Base-by-base conservation (phyloP, 2,329 filamentous ascomycete genomes). In the Zasmidium angulare region DNA sequence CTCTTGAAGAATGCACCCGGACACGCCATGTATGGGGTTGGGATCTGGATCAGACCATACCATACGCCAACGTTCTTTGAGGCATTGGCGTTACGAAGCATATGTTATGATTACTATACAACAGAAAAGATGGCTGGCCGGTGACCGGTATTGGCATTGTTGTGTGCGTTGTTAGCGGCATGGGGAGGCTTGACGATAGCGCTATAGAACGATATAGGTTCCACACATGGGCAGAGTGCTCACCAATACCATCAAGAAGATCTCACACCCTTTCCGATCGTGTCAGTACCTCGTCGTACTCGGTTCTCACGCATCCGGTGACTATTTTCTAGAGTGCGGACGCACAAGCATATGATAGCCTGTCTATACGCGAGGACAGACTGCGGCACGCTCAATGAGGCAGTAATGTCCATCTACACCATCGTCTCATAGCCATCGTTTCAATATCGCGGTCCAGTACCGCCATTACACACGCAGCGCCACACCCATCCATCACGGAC, bases 401-500 rank as follows among this genome's bases (percentile, higher is more conserved):
- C 11, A 29, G 11, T 29, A 29, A 6, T 11, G 4, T 29, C 26
- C 26, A 29, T 29, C 26, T 29, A 29, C 26, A 29, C 26, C n/a
- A n/a, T n/a, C n/a, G n/a, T n/a, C n/a, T n/a, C n/a, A n/a, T n/a
- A n/a, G n/a, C n/a, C n/a, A n/a, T n/a, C n/a, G n/a, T n/a, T n/a
- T n/a, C n/a, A n/a, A n/a, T n/a, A n/a, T n/a, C n/a, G n/a, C n/a
- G n/a, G n/a, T n/a, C n/a, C n/a, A n/a, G 29, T 36, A 36, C 7
- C 7, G 29, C 29, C 14, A 14, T 36, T 36, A 7, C 29, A 36
- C 29, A 36, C 29, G 29, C 29, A 14, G 29, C 29, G 7, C 7
- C 29, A 36, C 7, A 36, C n/a, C n/a, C n/a, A n/a, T n/a, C n/a
- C n/a, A n/a, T 68, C 74, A 93, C 19, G 90, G 90, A 71, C 89